Evolutionary conservation across 2,329 filamentous ascomycete genomes (phyloP), one percentile per base, ranked within the genome.

Genomic region (Cladosporium oxysporum): DNA sequence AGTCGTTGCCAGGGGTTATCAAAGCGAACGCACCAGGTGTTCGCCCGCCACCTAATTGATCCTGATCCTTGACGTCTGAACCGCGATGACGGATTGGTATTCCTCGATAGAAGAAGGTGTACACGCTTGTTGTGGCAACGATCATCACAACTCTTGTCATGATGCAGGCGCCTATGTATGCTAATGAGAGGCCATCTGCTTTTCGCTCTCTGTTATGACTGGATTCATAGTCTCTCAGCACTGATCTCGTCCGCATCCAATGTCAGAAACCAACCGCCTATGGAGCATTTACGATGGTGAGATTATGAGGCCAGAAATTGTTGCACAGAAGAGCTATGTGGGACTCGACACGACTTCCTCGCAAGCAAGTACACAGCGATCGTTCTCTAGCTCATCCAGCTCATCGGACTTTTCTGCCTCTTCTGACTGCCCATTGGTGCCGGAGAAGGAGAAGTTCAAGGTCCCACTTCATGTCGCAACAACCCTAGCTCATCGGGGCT

Each of bases 41-140:
- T 62, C 47, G 28, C 41, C 37, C 41, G n/a, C 55, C 55, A 58
- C 31, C 33, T 14, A 33, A 47, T 28, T 28, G 10, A 37, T n/a
- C 29, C 31, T 62, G 18, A 53, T 26, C 28, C 31, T 53, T 28
- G 59, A 53, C 23, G 18, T 59, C 8, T 35, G 47, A 52, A 53
- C 59, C 44, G 33, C 3, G 29, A 31, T 37, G 6, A 35, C 28
- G 59, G 29, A 21, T 53, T 21, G 33, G 16, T 21, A 33, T 35
- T 35, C 47, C 18, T 63, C 35, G 26, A 31, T 28, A 21, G 7
- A 55, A 63, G 50, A 29, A 44, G 61, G 59, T 63, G 26, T 33
- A 11, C n/a, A 14, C 7, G 16, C 50, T 63, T 63, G 61, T 63
- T 57, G 18, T 63, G 50, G 50, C 61, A 41, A 47, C 50, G 35